Base-by-base conservation (phyloP, 768 basidiomycete species). In the Boletus pseudo-olivaceus region DNA sequence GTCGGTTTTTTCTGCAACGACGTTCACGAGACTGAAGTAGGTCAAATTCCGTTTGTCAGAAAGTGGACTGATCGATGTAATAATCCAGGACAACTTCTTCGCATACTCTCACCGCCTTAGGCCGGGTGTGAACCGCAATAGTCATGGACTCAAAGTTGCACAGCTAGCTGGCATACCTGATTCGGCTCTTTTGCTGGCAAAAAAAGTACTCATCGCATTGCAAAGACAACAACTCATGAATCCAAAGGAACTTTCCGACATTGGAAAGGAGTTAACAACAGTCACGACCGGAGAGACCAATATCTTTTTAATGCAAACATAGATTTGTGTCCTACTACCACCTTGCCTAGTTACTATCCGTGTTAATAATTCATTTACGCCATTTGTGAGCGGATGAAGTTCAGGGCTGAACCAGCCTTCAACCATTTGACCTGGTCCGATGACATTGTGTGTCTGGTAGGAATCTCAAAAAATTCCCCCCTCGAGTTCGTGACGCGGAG, bases 361-460 rank as follows among this genome's bases (percentile, higher is more conserved):
- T 26, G 19, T 44, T 19, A 29, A 54, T 44, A 45, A 48, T 20
- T 4, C 49, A 34, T 38, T 64, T 27, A 69, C 7, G 52, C 51
- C 63, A 82, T 75, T 49, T 75, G 77, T 11, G 85, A 83, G 42
- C 88, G 84, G 58, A 98, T 98, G 71, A 85, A 73, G 69, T 98
- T 99, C 61, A 99, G 68, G 1, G 95, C 96, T 32, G 88, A 91
- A 4, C 96, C 96, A 23, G 88, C 86, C 49, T 77, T 75, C 53
- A 99, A 75, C 96, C 96, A 98, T 56, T 88, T 87, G 42, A 96
- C 72, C 73, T 97, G 94, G 68, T 97, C 95, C 26, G 68, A 71
- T 17, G 90, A 92, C 86, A 98, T 86, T 4, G 95, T 96, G 69
- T 98, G 96, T 65, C 78, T 85, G 4, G 89, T 88, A 39, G 74